Base-by-base conservation (phyloP, 2,329 filamentous ascomycete genomes). In the Colletotrichum musicola region DNA sequence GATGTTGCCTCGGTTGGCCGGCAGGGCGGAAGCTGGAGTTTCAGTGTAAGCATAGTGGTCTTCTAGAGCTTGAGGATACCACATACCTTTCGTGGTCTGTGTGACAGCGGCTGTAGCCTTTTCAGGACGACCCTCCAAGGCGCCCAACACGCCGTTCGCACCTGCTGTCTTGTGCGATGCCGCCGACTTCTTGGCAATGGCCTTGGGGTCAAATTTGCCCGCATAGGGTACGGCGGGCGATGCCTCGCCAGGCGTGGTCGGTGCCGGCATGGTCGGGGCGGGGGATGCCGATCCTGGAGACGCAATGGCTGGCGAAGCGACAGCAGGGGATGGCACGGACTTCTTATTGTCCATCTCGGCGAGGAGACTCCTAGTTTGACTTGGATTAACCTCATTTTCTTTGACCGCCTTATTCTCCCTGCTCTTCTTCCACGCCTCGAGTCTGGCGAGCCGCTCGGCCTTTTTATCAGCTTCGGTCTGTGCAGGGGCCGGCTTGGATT, bases 351-450 rank as follows among this genome's bases (percentile, higher is more conserved):
- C 92, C 85, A 92, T 93, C 79, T 92, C 89, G 74, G 91, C 89
- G 64, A 92, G 82, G 63, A 94, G 87, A 74, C 87, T 92, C 73
- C 89, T 85, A 46, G 90, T 87, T 71, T 89, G 90, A 66, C 88
- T 88, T 47, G 88, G 84, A 61, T 89, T 89, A 51, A 90, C 86
- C 74, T 92, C 88, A 75, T 89, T 90, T 76, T 92, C 89, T 77
- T 93, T 93, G 71, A 87, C 88, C 74, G 91, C 91, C 73, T 91
- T 91, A 76, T 90, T 89, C 72, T 93, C 92, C 77, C 94, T 91
- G 81, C 95, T 95, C 80, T 94, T 92, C 81, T 97, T 97, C 95
- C 94, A 97, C 65, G 93, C 93, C 78, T 95, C 93, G 30, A 97
- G 82, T 77, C 93, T 95, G 30, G 93, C 93, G 50, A 94, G 85